Percentiles rank a stretch among this genome's conserved stretches.
These are phyloP conservation scores for Metarhizium guizhouense DNA, from an alignment of 2,329 filamentous ascomycete genomes.

Conservation along the genomic window DNA sequence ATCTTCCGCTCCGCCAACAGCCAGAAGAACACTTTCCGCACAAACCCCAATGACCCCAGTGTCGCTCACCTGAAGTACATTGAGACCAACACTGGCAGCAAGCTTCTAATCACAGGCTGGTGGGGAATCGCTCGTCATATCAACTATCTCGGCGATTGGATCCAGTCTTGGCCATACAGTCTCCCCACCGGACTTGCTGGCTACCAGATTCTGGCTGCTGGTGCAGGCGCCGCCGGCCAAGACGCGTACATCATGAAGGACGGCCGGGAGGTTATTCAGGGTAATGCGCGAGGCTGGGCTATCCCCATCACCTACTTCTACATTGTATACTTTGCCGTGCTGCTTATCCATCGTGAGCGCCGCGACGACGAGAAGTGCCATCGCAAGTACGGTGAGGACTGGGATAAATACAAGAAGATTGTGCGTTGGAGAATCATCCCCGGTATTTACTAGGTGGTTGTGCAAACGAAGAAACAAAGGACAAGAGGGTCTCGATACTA, in stretches of 20 bases:
- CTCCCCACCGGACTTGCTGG: constrained; percentile 80
- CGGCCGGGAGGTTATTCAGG: constrained; percentile 58
- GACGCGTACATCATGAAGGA: constrained; percentile 49
- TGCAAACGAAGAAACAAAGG: background rate
- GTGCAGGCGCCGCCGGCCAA: constrained; percentile 35
- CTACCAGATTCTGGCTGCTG: constrained; percentile 59
- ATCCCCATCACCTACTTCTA: constrained; percentile 93
- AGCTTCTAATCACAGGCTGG: constrained; percentile 79
- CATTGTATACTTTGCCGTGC: constrained; percentile 78
- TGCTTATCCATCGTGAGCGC: constrained; percentile 77
- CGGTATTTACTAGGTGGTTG: constrained; percentile 58
- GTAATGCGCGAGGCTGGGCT: constrained; percentile 70
- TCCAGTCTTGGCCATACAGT: constrained; percentile 85
- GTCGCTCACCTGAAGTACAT: constrained; percentile 79
- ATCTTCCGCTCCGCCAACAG: constrained; percentile 93
- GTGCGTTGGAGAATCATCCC: constrained; percentile 80
- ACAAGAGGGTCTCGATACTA: background rate
- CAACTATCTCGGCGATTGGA: constrained; percentile 94
- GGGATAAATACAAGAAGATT: constrained; percentile 77
- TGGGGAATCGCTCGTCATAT: constrained; percentile 89
- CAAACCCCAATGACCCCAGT: constrained; percentile 69
- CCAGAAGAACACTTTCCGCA: constrained; percentile 92
- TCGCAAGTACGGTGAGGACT: constrained; percentile 86
- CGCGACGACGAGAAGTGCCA: constrained; percentile 88
- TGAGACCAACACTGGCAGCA: constrained; percentile 72